Conservation (phyloP, 768 basidiomycete species). For the Lentinula sp. region DNA sequence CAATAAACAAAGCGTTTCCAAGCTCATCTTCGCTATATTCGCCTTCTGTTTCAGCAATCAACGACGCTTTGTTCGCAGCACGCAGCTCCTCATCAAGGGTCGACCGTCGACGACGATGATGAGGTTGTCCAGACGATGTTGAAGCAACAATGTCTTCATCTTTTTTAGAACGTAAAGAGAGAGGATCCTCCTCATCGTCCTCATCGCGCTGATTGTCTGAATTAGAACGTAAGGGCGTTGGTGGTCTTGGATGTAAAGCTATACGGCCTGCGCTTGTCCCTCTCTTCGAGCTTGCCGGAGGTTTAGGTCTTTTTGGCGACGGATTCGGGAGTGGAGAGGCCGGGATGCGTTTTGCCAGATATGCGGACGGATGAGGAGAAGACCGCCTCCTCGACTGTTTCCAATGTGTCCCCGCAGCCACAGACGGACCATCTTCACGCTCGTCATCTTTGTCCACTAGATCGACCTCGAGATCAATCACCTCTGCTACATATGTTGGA, state of each 20-base stretch:
- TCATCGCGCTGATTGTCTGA: conserved; percentile 20
- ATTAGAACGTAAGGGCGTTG: conserved; percentile 12
- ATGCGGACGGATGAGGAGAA: not conserved
- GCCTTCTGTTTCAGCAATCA: not conserved
- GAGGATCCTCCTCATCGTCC: conserved; percentile 29
- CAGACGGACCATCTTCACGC: conserved; percentile 3
- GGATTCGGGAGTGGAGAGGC: conserved; percentile 56
- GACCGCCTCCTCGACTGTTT: conserved; percentile 1
- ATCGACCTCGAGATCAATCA: conserved; percentile 26
- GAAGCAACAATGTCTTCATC: conserved; percentile 6
- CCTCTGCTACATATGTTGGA: not conserved
- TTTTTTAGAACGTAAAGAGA: conserved; percentile 23
- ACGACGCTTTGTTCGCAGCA: conserved; percentile 23
- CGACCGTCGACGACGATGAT: conserved; percentile 24
- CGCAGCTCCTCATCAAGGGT: conserved; percentile 69
- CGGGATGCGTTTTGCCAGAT: conserved; percentile 24
- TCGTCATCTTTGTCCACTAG: conserved; percentile 19
- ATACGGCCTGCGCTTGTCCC: conserved; percentile 20
- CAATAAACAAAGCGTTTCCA: conserved; percentile 46
- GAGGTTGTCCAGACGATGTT: not conserved
- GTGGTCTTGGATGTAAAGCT: conserved; percentile 7
- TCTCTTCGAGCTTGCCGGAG: conserved; percentile 34
- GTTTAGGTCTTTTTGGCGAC: conserved; percentile 49
- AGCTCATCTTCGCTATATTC: conserved; percentile 29
- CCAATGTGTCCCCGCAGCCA: not conserved